Evolutionary conservation across 805 yeast genomes (phyloP).

Genomic region (Jamesozyma gamospora): DNA sequence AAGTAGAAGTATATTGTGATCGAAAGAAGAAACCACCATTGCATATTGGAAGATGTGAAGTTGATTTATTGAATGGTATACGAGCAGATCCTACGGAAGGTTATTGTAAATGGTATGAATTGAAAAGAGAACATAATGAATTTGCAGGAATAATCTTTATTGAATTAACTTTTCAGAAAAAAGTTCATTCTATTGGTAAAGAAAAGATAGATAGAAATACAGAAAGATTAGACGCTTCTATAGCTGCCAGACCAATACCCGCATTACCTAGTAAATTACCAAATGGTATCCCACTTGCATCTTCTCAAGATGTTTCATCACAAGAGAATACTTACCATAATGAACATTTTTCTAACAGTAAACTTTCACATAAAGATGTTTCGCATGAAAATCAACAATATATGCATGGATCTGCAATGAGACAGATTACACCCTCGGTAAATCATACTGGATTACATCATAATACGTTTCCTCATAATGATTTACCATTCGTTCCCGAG

Average conservation of each 20-base stretch:
- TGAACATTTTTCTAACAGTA: too few species aligned
- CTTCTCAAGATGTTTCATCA: background rate
- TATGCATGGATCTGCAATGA: slow-evolving; percentile 22
- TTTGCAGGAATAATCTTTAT: slow-evolving; percentile 83
- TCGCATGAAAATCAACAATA: slow-evolving; percentile 4
- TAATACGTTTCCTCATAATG: background rate
- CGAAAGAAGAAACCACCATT: slow-evolving; percentile 86
- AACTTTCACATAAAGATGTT: too few species aligned
- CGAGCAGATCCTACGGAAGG: slow-evolving; percentile 61
- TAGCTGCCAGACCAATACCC: slow-evolving; percentile 26
- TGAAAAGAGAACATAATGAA: slow-evolving; percentile 48
- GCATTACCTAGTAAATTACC: slow-evolving; percentile 21
- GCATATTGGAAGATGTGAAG: slow-evolving; percentile 70
- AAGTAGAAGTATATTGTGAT: slow-evolving; percentile 52
- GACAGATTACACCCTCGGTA: slow-evolving; percentile 20
- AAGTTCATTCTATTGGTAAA: slow-evolving; percentile 8
- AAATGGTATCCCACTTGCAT: background rate
- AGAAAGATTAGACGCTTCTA: slow-evolving; percentile 18
- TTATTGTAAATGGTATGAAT: slow-evolving; percentile 74
- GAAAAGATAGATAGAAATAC: slow-evolving; percentile 8
- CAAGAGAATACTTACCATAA: slow-evolving; percentile 21
- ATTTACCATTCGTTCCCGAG: slow-evolving; percentile 2
- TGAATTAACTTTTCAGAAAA: slow-evolving; percentile 86
- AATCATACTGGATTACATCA: background rate
- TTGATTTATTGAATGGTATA: slow-evolving; percentile 68